Evolutionary conservation across 139 green algal genomes (phyloP), one percentile per base, ranked within the genome.

Genomic region (Chlamydomonas sp.): DNA sequence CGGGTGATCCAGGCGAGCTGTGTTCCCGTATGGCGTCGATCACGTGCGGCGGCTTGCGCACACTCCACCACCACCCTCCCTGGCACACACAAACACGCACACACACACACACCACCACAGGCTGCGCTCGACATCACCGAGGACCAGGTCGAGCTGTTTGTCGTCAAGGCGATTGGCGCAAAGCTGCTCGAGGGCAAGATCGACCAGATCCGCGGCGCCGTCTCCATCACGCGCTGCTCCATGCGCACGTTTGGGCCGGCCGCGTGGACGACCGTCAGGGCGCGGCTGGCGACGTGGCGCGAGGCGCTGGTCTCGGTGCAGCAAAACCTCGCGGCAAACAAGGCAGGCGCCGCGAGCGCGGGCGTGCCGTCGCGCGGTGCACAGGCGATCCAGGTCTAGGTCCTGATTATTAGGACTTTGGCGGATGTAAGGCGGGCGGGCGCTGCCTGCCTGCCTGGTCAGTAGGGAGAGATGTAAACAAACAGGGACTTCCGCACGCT

Each of bases 111-210:
- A n/a, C n/a, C n/a, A n/a, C n/a, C n/a, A n/a, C 59, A 66, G 26
- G 29, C 29, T 10, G 77, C 77, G 1, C 67, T 87, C 50, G 81
- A 83, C 58, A 76, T 87, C n/a, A 5, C 63, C 22, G 35, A 68
- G 5, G 76, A 83, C 22, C 70, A 78, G 63, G 80, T 85, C 8
- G 74, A 82, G 72, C 24, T 49, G 1, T 87, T 73, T 73, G 63
- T 87, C 1, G 75, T 87, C 1, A 48, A 67, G 0, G 81, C 81
- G 13, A 87, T 87, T 28, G 81, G 81, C 5, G 66, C 64, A 37
- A 83, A 83, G 77, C 71, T 87, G 31, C 30, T 87, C 8, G 81
- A 87, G 39, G 81, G 70, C 24, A 79, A 79, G 43, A 76, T 87
- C 35, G 81, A 87, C 71, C 72, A 74, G 71, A 65, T 78, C 26